These are phyloP conservation scores for Termitomyces sp. DNA, from an alignment of 768 basidiomycete species.

Conservation along the genomic window DNA sequence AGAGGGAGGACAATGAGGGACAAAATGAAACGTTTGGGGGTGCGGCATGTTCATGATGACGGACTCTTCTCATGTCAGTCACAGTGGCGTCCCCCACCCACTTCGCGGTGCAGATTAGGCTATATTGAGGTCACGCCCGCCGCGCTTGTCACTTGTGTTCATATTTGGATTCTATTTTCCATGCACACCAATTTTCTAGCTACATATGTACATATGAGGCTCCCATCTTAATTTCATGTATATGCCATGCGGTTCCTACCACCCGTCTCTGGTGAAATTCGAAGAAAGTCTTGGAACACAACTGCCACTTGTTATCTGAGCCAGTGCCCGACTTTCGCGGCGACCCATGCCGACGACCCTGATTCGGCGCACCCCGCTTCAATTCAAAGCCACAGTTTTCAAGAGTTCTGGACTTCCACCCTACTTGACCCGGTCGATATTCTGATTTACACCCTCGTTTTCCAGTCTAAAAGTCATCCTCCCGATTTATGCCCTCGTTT, in stretches of 20 bases:
- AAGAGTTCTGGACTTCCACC: not conserved
- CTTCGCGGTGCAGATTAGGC: slow-evolving; percentile 6
- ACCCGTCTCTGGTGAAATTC: too few relatives aligned
- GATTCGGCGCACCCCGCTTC: not conserved
- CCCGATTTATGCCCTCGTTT: too few relatives aligned
- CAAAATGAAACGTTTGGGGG: not conserved
- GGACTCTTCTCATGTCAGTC: slow-evolving; percentile 13
- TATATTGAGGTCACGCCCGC: slow-evolving; percentile 8
- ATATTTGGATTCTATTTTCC: not conserved
- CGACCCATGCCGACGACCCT: not conserved
- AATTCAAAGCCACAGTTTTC: not conserved
- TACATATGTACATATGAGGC: not conserved
- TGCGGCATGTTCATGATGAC: slow-evolving; percentile 4
- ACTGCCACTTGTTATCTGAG: too few relatives aligned
- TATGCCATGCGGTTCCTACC: too few relatives aligned
- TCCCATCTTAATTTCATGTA: not conserved
- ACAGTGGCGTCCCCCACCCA: slow-evolving; percentile 1
- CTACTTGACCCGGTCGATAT: not conserved
- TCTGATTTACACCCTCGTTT: too few relatives aligned
- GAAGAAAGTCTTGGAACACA: too few relatives aligned
- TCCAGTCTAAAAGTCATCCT: too few relatives aligned
- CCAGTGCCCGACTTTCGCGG: not conserved
- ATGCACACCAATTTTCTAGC: not conserved
- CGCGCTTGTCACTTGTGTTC: not conserved
- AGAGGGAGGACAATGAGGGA: not conserved